phyloP scores from a whole-genome alignment of 2,329 filamentous ascomycete species.

The Aspergillus clavatus region DNA sequence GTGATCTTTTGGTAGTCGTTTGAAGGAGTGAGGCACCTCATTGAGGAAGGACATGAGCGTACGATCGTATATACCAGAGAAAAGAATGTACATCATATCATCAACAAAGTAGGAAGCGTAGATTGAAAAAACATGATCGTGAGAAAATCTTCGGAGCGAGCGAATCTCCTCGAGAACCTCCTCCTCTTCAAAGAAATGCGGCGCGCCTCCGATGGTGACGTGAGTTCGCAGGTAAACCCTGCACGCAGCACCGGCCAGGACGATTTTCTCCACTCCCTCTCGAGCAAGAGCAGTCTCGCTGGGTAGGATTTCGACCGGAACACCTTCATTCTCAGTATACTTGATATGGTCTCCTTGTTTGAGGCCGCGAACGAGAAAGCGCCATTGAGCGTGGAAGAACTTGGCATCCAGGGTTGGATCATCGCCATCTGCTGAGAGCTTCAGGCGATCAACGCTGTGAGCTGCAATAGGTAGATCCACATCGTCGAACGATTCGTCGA shows the following conservation, averaged over 20 bases:
- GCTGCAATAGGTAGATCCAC: constrained; percentile 55
- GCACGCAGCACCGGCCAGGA: constrained; percentile 35
- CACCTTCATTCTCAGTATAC: constrained; percentile 55
- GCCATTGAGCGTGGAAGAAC: constrained; percentile 58
- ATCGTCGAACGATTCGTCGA: constrained; percentile 59
- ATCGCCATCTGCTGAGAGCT: constrained; percentile 48
- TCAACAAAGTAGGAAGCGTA: constrained; percentile 43
- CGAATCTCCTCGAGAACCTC: constrained; percentile 40
- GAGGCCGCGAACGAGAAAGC: constrained; percentile 53
- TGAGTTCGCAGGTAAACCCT: constrained; percentile 36
- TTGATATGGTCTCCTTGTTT: constrained; percentile 53
- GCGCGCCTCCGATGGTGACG: constrained; percentile 34
- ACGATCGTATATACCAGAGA: constrained; percentile 39
- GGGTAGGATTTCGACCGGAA: constrained; percentile 54
- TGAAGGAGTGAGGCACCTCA: constrained; percentile 40
- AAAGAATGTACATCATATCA: constrained; percentile 41
- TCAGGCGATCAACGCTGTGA: constrained; percentile 51
- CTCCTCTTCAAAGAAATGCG: constrained; percentile 35
- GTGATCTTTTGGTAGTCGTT: constrained; percentile 37
- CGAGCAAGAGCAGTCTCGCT: constrained; percentile 31
- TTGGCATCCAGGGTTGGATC: constrained; percentile 45
- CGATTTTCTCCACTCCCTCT: constrained; percentile 40
- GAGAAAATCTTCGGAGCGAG: constrained; percentile 35
- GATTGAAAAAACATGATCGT: constrained; percentile 43
- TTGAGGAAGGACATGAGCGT: constrained; percentile 41